A percentile compares a stretch with the other conserved stretches of the same genome.
Evolutionary conservation across 164 flowering plant genomes (phyloP).

Genomic region (Annona cherimola): DNA sequence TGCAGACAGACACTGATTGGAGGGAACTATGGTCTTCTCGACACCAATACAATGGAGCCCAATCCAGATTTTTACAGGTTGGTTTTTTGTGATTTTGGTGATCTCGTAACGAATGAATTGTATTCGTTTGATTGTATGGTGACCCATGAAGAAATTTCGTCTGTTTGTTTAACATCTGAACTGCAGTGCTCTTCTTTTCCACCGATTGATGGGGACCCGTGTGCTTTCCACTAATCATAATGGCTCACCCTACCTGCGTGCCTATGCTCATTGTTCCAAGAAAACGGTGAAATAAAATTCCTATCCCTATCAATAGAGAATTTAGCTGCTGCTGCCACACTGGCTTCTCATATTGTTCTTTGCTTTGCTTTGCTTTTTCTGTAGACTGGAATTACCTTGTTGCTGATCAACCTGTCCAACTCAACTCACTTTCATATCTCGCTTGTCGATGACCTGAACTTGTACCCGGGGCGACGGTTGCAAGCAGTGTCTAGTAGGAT

Average conservation of each 20-base stretch:
- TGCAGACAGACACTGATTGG: constrained; percentile 72
- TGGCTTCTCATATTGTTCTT: no score
- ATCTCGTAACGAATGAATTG: no score
- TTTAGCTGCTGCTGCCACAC: no score
- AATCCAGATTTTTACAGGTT: constrained; percentile 77
- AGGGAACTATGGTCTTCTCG: constrained; percentile 70
- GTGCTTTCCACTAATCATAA: constrained; percentile 33
- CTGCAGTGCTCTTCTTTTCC: constrained; percentile 72
- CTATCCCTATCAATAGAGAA: neutral
- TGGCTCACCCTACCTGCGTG: constrained; percentile 40
- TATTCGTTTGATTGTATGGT: neutral
- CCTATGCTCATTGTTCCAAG: constrained; percentile 65
- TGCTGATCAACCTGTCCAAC: constrained; percentile 52
- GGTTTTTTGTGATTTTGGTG: neutral
- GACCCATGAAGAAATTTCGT: no score
- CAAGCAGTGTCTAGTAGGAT: neutral
- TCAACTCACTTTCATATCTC: constrained; percentile 31
- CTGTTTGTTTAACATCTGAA: neutral
- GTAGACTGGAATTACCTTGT: constrained; percentile 43
- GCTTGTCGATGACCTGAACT: constrained; percentile 23
- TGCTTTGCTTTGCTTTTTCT: neutral
- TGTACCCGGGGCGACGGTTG: neutral
- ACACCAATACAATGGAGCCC: constrained; percentile 52
- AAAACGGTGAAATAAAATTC: constrained; percentile 22
- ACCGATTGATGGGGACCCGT: constrained; percentile 59